These are phyloP conservation scores for Fusarium sulawesiense DNA, from an alignment of 2,329 filamentous ascomycete species.

Conservation along the genomic window DNA sequence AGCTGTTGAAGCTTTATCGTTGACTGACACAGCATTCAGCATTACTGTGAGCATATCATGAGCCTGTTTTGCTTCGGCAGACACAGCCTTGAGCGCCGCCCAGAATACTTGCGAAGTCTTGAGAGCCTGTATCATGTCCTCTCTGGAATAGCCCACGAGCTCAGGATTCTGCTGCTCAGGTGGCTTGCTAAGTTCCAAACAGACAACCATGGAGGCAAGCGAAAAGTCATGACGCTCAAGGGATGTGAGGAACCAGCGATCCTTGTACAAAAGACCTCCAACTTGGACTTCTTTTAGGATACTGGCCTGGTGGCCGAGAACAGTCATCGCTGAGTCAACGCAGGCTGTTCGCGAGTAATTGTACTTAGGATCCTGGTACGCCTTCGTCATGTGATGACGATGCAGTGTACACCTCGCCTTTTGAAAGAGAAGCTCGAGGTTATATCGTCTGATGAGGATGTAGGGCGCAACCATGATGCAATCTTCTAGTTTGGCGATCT, in stretches of 20 bases:
- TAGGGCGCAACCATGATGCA: conserved; percentile 25
- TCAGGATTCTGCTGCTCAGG: background rate
- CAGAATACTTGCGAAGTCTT: conserved; percentile 31
- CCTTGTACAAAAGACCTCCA: conserved; percentile 14
- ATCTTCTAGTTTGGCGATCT: conserved; percentile 25
- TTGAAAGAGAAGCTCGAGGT: conserved; percentile 30
- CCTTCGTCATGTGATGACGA: conserved; percentile 32
- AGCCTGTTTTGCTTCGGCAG: conserved; percentile 28
- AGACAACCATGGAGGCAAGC: conserved; percentile 34
- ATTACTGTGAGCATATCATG: conserved; percentile 28
- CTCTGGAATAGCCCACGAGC: background rate
- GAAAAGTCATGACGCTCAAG: conserved; percentile 35
- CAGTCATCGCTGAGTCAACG: conserved; percentile 31
- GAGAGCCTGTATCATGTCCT: conserved; percentile 17
- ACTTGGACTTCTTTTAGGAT: conserved; percentile 36
- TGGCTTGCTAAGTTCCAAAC: conserved; percentile 25
- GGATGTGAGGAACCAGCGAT: conserved; percentile 34
- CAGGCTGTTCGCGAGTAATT: conserved; percentile 25
- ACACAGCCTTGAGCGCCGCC: conserved; percentile 16
- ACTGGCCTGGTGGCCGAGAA: conserved; percentile 14
- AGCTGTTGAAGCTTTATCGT: background rate
- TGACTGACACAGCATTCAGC: conserved; percentile 14
- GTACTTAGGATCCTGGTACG: conserved; percentile 25
- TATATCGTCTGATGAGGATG: conserved; percentile 30
- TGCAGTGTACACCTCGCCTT: conserved; percentile 33